Conservation (phyloP, 1,139 yeast species). For the Saccharomyces uvarum region DNA sequence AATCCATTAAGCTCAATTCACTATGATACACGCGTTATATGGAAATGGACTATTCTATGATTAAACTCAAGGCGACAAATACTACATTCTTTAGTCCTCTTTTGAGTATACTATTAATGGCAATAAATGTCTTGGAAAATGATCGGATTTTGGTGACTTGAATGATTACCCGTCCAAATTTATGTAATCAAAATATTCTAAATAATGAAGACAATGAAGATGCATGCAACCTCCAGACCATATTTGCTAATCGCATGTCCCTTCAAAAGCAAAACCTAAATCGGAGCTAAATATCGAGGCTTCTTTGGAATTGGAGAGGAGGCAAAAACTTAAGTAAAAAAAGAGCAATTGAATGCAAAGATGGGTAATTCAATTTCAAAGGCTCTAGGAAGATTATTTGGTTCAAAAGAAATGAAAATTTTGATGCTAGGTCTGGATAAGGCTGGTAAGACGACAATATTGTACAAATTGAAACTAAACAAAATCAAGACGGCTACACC, state of each 20-base stretch:
- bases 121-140: background rate
- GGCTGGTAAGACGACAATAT: slow-evolving; percentile 72
- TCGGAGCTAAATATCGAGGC: background rate
- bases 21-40: background rate
- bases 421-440: slow-evolving; percentile 89
- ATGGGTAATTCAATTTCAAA: slow-evolving; percentile 47
- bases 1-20: slow-evolving; percentile 17
- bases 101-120: background rate
- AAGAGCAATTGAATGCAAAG: background rate
- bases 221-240: background rate
- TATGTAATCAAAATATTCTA: background rate
- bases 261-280: background rate
- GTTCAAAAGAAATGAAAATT: slow-evolving; percentile 46
- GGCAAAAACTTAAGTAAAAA: background rate
- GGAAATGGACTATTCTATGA: background rate
- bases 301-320: background rate
- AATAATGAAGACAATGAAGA: background rate
- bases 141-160: background rate
- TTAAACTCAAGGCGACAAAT: background rate
- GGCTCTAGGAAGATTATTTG: slow-evolving; percentile 42
- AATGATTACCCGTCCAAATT: background rate
- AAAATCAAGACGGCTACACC: slow-evolving; percentile 69
- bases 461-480: slow-evolving; percentile 31
- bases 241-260: background rate
- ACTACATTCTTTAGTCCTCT: background rate